Evolutionary conservation across 352 stramenopile species (phyloP), one percentile per base, ranked within the genome.

Genomic region (Globisporangium radiosum): DNA sequence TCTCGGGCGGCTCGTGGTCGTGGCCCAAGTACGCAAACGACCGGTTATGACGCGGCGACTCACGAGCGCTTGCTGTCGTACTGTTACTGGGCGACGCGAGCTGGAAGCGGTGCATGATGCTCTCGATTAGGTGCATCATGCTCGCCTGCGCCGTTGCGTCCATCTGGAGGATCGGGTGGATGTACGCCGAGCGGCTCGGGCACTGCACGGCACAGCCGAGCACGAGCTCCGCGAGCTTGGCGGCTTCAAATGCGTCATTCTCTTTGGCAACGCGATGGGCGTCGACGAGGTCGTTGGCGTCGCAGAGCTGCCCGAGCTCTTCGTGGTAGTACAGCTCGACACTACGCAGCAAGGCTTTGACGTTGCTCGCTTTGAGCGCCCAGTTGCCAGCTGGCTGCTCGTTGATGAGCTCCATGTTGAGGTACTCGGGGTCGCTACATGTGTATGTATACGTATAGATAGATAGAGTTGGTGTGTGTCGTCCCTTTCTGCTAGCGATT

Each of bases 121-220:
- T 85, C 60, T 94, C 85, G 54, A 94, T 92, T 38, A 85, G 71
- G 66, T 87, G 79, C 85, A 94, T 94, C 56, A 94, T 72, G 57
- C 80, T 90, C 37, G 78, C 78, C 60, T 94, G 85, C 65, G 86
- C 82, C 3, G 75, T 81, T 39, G 80, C 66, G 25, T 84, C 76
- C 78, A 94, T 88, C 60, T 85, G 70, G 76, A 94, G 83, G 67
- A 94, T 94, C 56, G 77, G 72, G 61, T 90, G 78, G 62, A 94
- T 91, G 66, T 92, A 94, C 58, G 89, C 82, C 17, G 82, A 88
- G 39, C 87, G 85, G 67, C 72, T 86, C 3, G 76, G 81, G 53
- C 82, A 86, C 56, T 94, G 84, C 25, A 94, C 85, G 1, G 85
- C 85, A 53, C 80, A 91, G 13, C 84, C 82, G 39, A 94, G 63